Conservation (phyloP, 306 rosid species). For the Begonia masoniana region DNA sequence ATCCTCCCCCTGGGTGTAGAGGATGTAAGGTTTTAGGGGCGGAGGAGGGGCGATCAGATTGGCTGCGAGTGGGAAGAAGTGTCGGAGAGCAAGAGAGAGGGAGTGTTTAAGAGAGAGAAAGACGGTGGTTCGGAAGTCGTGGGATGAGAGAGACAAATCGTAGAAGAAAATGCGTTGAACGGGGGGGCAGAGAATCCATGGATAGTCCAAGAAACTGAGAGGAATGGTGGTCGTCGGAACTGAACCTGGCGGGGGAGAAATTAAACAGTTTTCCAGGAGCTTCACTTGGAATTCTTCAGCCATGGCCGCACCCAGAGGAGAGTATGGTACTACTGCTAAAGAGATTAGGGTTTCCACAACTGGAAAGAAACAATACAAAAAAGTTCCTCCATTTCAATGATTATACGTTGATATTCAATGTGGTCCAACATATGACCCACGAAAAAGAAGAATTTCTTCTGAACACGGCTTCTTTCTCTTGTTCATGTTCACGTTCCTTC, state of each 20-base stretch:
- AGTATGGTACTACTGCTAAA: no score
- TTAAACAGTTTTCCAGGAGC: background rate
- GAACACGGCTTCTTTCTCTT: no score
- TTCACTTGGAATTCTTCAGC: background rate
- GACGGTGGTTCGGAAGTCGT: conserved; percentile 7
- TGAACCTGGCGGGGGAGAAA: conserved; percentile 17
- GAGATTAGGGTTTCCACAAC: no score
- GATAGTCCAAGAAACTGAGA: conserved; percentile 21
- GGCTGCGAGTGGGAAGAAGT: conserved; percentile 17
- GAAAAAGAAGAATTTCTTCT: no score
- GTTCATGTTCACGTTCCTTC: no score
- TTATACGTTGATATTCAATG: no score
- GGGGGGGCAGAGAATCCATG: conserved; percentile 9
- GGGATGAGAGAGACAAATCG: conserved; percentile 11
- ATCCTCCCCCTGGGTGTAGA: background rate
- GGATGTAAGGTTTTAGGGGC: conserved; percentile 12
- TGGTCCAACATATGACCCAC: no score
- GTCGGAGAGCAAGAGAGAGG: conserved; percentile 21
- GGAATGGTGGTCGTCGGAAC: conserved; percentile 18
- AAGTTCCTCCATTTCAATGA: no score
- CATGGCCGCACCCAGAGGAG: background rate
- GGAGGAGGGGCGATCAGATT: conserved; percentile 14
- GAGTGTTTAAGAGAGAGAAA: conserved; percentile 20
- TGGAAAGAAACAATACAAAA: no score
- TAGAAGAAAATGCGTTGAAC: conserved; percentile 21